Evolutionary conservation across 306 rosid genomes (phyloP).

Genomic region (Lathyrus tuberosus): DNA sequence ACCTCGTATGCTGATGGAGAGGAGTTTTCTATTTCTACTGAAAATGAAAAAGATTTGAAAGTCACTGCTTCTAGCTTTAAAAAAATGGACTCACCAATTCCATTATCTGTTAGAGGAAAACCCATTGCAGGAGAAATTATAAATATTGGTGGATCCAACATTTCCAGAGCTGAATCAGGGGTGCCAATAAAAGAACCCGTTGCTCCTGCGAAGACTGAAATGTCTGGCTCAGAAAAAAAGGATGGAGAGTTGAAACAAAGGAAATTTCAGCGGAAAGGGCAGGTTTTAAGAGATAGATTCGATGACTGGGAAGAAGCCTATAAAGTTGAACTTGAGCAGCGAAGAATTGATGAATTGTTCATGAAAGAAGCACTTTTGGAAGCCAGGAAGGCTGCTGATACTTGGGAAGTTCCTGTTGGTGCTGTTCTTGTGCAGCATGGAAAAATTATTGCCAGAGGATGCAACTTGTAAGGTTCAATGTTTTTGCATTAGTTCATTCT

Average conservation of each 20-base stretch:
- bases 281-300: slow-evolving; percentile 73
- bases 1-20: slow-evolving; percentile 58
- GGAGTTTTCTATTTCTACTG: slow-evolving; percentile 49
- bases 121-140: slow-evolving; percentile 46
- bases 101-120: slow-evolving; percentile 43
- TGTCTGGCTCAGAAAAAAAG: slow-evolving; percentile 51
- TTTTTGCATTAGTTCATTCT: slow-evolving; percentile 31
- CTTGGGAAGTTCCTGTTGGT: slow-evolving; percentile 99
- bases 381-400: slow-evolving; percentile 93
- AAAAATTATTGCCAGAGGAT: slow-evolving; percentile 86
- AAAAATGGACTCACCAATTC: slow-evolving; percentile 45
- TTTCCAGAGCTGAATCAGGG: slow-evolving; percentile 47
- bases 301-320: slow-evolving; percentile 97
- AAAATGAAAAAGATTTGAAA: slow-evolving; percentile 46
- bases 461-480: slow-evolving; percentile 72
- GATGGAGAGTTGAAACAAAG: slow-evolving; percentile 76
- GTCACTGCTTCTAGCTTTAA: slow-evolving; percentile 50
- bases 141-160: slow-evolving; percentile 35
- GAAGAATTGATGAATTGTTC: slow-evolving; percentile 72
- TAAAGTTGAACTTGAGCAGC: slow-evolving; percentile 69
- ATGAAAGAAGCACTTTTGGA: slow-evolving; percentile 96
- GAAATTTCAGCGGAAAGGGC: slow-evolving; percentile 71
- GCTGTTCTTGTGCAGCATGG: slow-evolving; percentile 93
- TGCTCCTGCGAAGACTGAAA: slow-evolving; percentile 47
- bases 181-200: slow-evolving; percentile 47